Conservation (phyloP, 805 yeast genomes). For the Saturnispora halmiae region DNA sequence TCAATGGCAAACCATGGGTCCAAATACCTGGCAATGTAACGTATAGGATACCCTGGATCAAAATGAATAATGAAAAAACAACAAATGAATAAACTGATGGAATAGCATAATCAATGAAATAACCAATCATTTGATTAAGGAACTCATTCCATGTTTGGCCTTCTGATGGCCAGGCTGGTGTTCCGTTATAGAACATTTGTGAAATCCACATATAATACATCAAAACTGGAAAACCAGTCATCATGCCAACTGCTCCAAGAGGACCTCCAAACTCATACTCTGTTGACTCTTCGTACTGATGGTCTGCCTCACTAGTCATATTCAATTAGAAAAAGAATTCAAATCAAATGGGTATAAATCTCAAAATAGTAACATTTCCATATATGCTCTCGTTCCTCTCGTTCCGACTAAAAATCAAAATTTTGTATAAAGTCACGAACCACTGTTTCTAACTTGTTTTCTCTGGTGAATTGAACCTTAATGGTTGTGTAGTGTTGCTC, state of each 20-base stretch:
- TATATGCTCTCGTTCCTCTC: too few relatives aligned
- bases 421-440: too few relatives aligned
- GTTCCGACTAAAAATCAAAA: too few relatives aligned
- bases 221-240: constrained; percentile 81
- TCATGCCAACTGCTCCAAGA: constrained; percentile 81
- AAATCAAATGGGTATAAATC: too few relatives aligned
- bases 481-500: too few relatives aligned
- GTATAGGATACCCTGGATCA: constrained; percentile 64
- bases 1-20: constrained; percentile 90
- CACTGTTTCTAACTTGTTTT: too few relatives aligned
- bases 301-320: not conserved
- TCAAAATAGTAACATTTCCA: too few relatives aligned
- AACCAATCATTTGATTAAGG: constrained; percentile 33
- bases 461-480: too few relatives aligned
- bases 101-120: constrained; percentile 43
- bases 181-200: constrained; percentile 70
- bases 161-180: constrained; percentile 56
- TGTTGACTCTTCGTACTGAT: constrained; percentile 6
- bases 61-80: constrained; percentile 61
- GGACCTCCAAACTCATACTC: constrained; percentile 95
- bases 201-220: constrained; percentile 98
- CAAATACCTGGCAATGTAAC: constrained; percentile 85
- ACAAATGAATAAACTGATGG: constrained; percentile 58
- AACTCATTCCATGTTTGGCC: constrained; percentile 49
- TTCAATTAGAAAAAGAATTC: too few relatives aligned